Conservation (phyloP, 2,329 filamentous ascomycete species). For the Magnaporthales sp. region DNA sequence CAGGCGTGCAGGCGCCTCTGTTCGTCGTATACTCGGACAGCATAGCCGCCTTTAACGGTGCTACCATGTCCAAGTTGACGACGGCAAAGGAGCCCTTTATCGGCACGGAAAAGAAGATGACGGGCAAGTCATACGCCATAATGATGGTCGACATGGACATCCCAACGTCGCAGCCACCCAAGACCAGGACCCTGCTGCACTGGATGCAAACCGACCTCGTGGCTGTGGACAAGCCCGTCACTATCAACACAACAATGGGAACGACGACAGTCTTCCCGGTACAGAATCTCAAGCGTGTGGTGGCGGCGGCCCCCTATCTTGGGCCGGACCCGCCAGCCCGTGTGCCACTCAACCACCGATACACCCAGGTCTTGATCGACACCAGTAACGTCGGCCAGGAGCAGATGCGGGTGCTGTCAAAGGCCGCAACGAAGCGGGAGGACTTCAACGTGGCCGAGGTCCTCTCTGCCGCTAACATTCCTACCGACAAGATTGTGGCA, state of each 20-base stretch:
- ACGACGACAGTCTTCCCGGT: slow-evolving; percentile 20
- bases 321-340: slow-evolving; percentile 28
- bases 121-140: slow-evolving; percentile 30
- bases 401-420: slow-evolving; percentile 13
- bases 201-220: slow-evolving; percentile 33
- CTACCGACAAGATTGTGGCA: slow-evolving; percentile 21
- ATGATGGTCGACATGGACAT: slow-evolving; percentile 39
- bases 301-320: slow-evolving; percentile 22
- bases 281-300: slow-evolving; percentile 19
- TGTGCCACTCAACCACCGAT: slow-evolving; percentile 28
- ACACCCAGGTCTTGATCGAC: slow-evolving; percentile 30
- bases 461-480: slow-evolving; percentile 22
- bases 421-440: slow-evolving; percentile 19
- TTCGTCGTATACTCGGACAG: slow-evolving; percentile 1
- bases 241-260: slow-evolving; percentile 20
- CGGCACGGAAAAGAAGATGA: slow-evolving; percentile 24
- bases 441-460: slow-evolving; percentile 23
- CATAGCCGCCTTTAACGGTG: slow-evolving; percentile 27
- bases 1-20: slow-evolving; percentile 15
- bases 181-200: slow-evolving; percentile 30
- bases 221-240: slow-evolving; percentile 14
- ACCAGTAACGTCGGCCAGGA: slow-evolving; percentile 19
- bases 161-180: slow-evolving; percentile 24
- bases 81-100: slow-evolving; percentile 9
- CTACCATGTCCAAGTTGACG: slow-evolving; percentile 21